Base-by-base conservation (phyloP, 2,329 filamentous ascomycete species). In the Drechmeria coniospora region DNA sequence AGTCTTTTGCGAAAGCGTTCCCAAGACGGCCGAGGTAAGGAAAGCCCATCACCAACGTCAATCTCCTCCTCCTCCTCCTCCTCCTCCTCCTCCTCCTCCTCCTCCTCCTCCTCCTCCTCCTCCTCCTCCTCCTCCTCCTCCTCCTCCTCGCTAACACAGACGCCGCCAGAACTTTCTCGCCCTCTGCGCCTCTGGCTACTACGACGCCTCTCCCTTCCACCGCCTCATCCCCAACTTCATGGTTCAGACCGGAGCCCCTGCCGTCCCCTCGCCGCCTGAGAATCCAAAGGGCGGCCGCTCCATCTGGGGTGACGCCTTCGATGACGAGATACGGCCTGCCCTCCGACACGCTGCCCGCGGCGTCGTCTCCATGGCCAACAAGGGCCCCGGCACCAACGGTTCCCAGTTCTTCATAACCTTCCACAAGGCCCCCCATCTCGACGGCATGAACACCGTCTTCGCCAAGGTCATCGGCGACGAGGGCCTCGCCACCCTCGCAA, bases 1-100 rank as follows among this genome's bases (percentile, higher is more conserved):
- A 54, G 64, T 98, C 40, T 95, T 94, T 59, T 95, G 87, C 61
- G 83, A 94, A 52, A 77, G 80, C 42, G 83, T 92, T 18, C 90
- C 90, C 36, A 86, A 87, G 53, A 93, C 90, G 1, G 79, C 84
- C 36, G 81, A 93, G 59, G 78, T 78, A 58, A 31, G 57, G 16
- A 4, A n/a, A n/a, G n/a, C n/a, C n/a, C n/a, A n/a, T n/a, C n/a
- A n/a, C n/a, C n/a, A n/a, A n/a, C n/a, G n/a, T n/a, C n/a, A n/a
- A n/a, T n/a, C n/a, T n/a, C 3, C 7, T 20, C 5, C 16, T 16
- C 28, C 21, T 20, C 20, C 18, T 22, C 25, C 17, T 14, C 13
- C 23, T 24, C 16, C 5, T 24, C 9, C 23, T 13, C 10, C 21
- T 20, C 9, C 19, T 30, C 15, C 27, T 21, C 14, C 10, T 8